Percentiles rank a stretch among this genome's conserved stretches.
These are phyloP conservation scores for Liriodendron chinense DNA, from an alignment of 164 flowering plant genomes.

Conservation along the genomic window DNA sequence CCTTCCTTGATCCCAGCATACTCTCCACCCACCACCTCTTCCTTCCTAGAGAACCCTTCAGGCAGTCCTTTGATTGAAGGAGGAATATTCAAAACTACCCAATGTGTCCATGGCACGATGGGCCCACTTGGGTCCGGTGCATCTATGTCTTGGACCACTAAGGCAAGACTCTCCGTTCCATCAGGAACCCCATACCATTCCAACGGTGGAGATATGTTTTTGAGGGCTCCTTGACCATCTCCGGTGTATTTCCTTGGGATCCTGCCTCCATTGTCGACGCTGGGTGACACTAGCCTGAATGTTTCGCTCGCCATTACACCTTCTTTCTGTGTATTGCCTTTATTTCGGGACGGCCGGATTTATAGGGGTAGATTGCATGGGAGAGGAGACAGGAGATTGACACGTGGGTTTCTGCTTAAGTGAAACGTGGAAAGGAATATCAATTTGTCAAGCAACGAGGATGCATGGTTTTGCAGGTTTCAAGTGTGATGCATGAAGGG, in stretches of 20 bases:
- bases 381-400: no score
- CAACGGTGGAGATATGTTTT: conserved; percentile 71
- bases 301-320: conserved; percentile 37
- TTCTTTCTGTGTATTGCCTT: background rate
- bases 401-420: no score
- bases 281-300: conserved; percentile 48
- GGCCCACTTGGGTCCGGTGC: conserved; percentile 63
- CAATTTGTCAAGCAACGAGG: no score
- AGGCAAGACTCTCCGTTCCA: conserved; percentile 62
- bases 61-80: conserved; percentile 67
- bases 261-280: conserved; percentile 46
- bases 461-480: no score
- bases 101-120: conserved; percentile 62
- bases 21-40: conserved; percentile 50
- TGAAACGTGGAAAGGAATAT: no score
- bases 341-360: no score
- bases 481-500: no score
- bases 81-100: conserved; percentile 80
- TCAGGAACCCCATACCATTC: conserved; percentile 88
- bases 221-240: conserved; percentile 75
- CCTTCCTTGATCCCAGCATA: conserved; percentile 66
- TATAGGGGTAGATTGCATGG: no score
- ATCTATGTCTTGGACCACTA: conserved; percentile 73
- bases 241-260: conserved; percentile 63
- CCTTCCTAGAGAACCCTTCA: conserved; percentile 74